These are phyloP conservation scores for Eimeria sp. DNA, from an alignment of 169 alveolate genomes.

Conservation along the genomic window DNA sequence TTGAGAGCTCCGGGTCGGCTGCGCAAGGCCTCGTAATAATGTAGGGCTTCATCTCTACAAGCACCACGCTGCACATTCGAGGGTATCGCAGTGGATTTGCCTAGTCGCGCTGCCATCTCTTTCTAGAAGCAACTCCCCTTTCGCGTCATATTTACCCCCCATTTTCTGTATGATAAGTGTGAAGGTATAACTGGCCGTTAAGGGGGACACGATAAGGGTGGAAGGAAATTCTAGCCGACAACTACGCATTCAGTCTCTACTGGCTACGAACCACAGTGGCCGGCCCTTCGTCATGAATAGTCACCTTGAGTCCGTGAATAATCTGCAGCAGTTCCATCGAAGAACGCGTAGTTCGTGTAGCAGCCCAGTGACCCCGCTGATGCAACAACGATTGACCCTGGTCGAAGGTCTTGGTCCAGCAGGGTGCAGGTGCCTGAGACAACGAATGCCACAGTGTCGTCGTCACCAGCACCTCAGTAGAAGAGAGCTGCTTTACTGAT, in stretches of 20 bases:
- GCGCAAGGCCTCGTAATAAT: conserved; percentile 77
- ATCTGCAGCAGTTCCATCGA: conserved; percentile 74
- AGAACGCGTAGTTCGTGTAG: conserved; percentile 79
- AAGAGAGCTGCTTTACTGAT: neutral
- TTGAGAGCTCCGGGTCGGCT: conserved; percentile 80
- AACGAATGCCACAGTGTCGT: neutral
- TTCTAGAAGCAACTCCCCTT: neutral
- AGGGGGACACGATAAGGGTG: neutral
- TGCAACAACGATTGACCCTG: conserved; percentile 83
- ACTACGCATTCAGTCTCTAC: neutral
- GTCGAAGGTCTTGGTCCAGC: conserved; percentile 80
- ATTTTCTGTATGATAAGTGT: neutral
- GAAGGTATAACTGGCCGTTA: neutral
- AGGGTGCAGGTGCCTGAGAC: conserved; percentile 81
- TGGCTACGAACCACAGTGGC: neutral
- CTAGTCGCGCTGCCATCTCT: neutral
- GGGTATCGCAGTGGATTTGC: neutral
- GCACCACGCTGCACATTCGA: neutral
- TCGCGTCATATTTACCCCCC: neutral
- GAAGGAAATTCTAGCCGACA: neutral
- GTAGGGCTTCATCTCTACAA: conserved; percentile 69
- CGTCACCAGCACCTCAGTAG: neutral
- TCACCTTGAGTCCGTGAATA: conserved; percentile 69
- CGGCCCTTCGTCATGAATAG: neutral
- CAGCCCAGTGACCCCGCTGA: conserved; percentile 77